phyloP scores from a whole-genome alignment of 345 rosid species.

The Corymbia maculata region DNA sequence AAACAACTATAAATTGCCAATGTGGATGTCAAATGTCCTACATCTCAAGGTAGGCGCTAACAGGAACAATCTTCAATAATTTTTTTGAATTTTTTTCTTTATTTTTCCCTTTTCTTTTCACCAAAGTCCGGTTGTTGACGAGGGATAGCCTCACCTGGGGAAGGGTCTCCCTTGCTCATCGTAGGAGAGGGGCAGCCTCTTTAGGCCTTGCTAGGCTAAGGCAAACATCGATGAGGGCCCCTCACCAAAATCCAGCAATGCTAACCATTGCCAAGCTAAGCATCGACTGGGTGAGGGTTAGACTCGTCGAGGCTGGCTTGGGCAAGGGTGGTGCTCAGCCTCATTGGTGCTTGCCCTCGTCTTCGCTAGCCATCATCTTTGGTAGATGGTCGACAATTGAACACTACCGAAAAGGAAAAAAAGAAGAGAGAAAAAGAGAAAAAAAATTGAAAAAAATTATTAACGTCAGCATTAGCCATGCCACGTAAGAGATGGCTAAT shows the following conservation, averaged over 20 bases:
- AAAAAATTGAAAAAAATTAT: no score
- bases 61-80: no score
- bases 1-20: accelerated
- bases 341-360: accelerated
- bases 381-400: neutral
- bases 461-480: accelerated
- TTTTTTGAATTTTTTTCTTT: no score
- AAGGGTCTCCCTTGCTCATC: neutral
- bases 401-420: neutral
- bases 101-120: neutral
- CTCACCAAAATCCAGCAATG: neutral
- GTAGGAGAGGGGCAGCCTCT: accelerated
- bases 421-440: no score
- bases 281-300: accelerated
- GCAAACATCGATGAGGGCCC: neutral
- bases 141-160: accelerated
- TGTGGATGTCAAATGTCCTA: accelerated
- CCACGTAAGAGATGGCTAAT: accelerated
- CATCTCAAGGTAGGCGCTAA: no score
- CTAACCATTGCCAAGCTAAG: accelerated
- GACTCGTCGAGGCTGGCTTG: neutral
- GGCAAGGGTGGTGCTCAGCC: neutral
- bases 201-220: neutral
- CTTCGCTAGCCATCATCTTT: neutral
- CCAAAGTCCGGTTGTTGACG: accelerated